phyloP scores from a whole-genome alignment of 371 early-diverging fungal genomes.

The Mucor racemosus region DNA sequence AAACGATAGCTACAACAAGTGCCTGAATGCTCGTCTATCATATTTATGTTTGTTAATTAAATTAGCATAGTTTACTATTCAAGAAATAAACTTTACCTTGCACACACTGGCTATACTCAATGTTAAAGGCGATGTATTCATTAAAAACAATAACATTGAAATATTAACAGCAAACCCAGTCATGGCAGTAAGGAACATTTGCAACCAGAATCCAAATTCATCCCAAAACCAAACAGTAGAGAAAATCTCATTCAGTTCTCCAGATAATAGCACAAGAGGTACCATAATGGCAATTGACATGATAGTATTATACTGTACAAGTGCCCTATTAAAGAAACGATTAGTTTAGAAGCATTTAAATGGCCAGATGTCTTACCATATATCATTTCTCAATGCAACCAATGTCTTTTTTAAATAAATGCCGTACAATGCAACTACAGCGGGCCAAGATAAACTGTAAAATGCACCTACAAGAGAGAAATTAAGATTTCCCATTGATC shows the following conservation, averaged over 20 bases:
- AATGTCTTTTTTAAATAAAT: slow-evolving; percentile 68
- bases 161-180: slow-evolving; percentile 26
- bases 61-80: neutral
- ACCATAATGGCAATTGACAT: slow-evolving; percentile 19
- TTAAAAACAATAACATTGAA: slow-evolving; percentile 22
- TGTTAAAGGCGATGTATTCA: slow-evolving; percentile 27
- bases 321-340: neutral
- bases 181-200: slow-evolving; percentile 29
- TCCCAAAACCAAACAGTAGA: slow-evolving; percentile 28
- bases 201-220: slow-evolving; percentile 36
- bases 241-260: slow-evolving; percentile 22
- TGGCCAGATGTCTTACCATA: slow-evolving; percentile 38
- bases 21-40: slow-evolving; percentile 17
- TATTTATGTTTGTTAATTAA: neutral
- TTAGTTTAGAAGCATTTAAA: no score
- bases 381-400: slow-evolving; percentile 54
- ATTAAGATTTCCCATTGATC: slow-evolving; percentile 61
- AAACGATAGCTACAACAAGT: slow-evolving; percentile 18
- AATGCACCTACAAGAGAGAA: slow-evolving; percentile 59
- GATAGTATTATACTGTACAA: slow-evolving; percentile 29
- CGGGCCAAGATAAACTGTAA: slow-evolving; percentile 57
- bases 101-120: slow-evolving; percentile 14
- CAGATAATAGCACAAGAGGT: slow-evolving; percentile 26
- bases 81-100: slow-evolving; percentile 13
- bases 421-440: slow-evolving; percentile 63